These are phyloP conservation scores for Xylaria acuta DNA, from an alignment of 495 filamentous ascomycete species.

Conservation along the genomic window DNA sequence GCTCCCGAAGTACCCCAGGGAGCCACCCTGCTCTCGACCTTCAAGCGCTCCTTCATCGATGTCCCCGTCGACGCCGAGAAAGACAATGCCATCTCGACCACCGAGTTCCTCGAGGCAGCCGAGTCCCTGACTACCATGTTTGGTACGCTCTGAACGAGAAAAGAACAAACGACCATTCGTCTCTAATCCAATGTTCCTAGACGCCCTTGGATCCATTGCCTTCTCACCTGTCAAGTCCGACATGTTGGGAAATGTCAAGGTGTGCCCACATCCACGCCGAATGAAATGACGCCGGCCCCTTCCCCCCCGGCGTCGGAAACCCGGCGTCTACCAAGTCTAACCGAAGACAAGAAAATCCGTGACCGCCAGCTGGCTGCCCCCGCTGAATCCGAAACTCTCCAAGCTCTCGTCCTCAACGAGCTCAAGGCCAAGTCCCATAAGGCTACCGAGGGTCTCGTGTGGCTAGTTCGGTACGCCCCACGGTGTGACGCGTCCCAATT, in stretches of 20 bases:
- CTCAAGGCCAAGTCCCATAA: constrained; percentile 83
- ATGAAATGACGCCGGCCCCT: neutral
- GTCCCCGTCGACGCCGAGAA: constrained; percentile 76
- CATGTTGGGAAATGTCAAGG: constrained; percentile 90
- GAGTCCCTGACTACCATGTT: constrained; percentile 87
- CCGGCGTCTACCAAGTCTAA: constrained; percentile 22
- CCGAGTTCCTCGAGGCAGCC: constrained; percentile 89
- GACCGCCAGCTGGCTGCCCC: constrained; percentile 81
- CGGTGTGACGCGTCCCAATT: neutral
- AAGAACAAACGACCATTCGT: neutral
- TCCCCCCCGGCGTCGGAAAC: neutral
- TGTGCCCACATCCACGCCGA: constrained; percentile 43
- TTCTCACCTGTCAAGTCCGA: constrained; percentile 90
- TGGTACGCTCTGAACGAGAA: constrained; percentile 58
- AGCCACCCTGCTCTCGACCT: constrained; percentile 81
- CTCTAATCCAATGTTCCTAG: constrained; percentile 49
- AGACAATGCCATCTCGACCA: constrained; percentile 78
- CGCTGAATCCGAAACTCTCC: constrained; percentile 75
- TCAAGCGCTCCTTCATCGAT: constrained; percentile 80
- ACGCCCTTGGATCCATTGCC: constrained; percentile 79
- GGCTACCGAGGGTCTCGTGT: constrained; percentile 87
- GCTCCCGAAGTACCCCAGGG: constrained; percentile 59
- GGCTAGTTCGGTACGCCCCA: constrained; percentile 78
- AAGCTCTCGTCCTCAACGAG: constrained; percentile 84
- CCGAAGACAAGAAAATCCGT: constrained; percentile 77